Evolutionary conservation across 2,329 filamentous ascomycete species (phyloP).

Genomic region (Aspergillus puulaauensis): DNA sequence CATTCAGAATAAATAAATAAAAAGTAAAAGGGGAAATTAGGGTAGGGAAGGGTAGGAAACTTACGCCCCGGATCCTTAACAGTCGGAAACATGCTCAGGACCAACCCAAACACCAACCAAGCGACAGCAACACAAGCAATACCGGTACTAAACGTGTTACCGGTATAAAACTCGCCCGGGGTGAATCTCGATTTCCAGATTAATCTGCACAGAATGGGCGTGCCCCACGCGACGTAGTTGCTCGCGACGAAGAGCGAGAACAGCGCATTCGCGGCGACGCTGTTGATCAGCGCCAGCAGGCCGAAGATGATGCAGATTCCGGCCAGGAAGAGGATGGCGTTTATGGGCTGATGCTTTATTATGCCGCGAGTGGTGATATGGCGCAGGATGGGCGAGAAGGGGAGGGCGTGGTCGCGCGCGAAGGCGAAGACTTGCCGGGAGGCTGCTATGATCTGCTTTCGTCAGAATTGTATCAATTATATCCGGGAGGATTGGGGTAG

Average conservation of each 20-base stretch:
- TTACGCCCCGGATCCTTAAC: constrained; percentile 51
- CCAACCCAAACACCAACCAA: constrained; percentile 57
- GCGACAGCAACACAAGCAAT: constrained; percentile 55
- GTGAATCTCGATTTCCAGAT: constrained; percentile 60
- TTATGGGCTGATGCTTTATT: constrained; percentile 56
- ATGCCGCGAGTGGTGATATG: constrained; percentile 53
- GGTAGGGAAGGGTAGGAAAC: constrained; percentile 12
- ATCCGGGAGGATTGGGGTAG: not conserved
- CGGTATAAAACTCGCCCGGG: constrained; percentile 61
- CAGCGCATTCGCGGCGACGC: constrained; percentile 57
- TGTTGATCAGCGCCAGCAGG: constrained; percentile 58
- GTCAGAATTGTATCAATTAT: not conserved
- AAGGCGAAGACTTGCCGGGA: constrained; percentile 65
- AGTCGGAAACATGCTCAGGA: constrained; percentile 60
- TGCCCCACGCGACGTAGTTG: constrained; percentile 62
- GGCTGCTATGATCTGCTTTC: constrained; percentile 51
- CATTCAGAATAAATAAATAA: too few relatives aligned
- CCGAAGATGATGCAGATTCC: constrained; percentile 54
- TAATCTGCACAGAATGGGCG: constrained; percentile 58
- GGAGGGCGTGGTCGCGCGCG: constrained; percentile 61
- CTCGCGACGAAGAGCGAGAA: constrained; percentile 58
- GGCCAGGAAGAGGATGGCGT: constrained; percentile 56
- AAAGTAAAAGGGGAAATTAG: not conserved
- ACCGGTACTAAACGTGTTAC: constrained; percentile 47
- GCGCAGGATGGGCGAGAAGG: constrained; percentile 59